Conservation (phyloP, 768 basidiomycete genomes). For the Pleurotus cornucopiae region DNA sequence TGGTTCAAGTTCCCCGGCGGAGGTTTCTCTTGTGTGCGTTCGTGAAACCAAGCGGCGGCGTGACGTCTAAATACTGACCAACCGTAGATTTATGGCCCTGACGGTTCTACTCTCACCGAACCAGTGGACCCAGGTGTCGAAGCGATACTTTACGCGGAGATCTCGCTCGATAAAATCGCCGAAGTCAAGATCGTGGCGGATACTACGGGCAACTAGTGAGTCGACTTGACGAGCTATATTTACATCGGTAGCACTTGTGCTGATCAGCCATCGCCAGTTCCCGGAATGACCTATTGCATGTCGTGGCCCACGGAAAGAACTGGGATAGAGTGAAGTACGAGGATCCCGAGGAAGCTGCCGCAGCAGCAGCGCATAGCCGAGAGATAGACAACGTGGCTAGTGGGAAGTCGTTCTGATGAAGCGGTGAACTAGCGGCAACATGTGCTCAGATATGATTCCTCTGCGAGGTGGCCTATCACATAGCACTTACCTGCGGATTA, state of each 20-base stretch:
- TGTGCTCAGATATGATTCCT: background rate
- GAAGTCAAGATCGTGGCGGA: slow-evolving; percentile 8
- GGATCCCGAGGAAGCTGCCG: slow-evolving; percentile 4
- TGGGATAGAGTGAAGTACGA: slow-evolving; percentile 19
- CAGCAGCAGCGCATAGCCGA: slow-evolving; percentile 11
- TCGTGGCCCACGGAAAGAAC: slow-evolving; percentile 22
- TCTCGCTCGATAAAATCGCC: slow-evolving; percentile 22
- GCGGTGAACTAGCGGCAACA: background rate
- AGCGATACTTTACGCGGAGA: slow-evolving; percentile 22
- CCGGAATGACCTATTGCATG: slow-evolving; percentile 22
- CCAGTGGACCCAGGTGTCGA: slow-evolving; percentile 21
- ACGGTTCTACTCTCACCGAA: slow-evolving; percentile 20
- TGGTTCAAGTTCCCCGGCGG: slow-evolving; percentile 25
- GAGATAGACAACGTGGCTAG: slow-evolving; percentile 8
- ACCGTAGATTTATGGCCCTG: slow-evolving; percentile 24
- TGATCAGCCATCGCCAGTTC: slow-evolving; percentile 11
- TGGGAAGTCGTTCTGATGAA: background rate
- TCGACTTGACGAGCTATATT: background rate
- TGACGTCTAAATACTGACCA: background rate
- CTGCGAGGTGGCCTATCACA: too few relatives aligned
- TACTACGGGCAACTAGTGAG: slow-evolving; percentile 8
- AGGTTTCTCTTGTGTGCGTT: slow-evolving; percentile 19
- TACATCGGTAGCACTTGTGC: background rate
- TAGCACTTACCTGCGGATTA: too few relatives aligned
- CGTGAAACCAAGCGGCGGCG: too few relatives aligned